A percentile compares a stretch with the other conserved stretches of the same genome.
phyloP scores from a whole-genome alignment of 441 rosid species.

The Syzygium syzygioides region DNA sequence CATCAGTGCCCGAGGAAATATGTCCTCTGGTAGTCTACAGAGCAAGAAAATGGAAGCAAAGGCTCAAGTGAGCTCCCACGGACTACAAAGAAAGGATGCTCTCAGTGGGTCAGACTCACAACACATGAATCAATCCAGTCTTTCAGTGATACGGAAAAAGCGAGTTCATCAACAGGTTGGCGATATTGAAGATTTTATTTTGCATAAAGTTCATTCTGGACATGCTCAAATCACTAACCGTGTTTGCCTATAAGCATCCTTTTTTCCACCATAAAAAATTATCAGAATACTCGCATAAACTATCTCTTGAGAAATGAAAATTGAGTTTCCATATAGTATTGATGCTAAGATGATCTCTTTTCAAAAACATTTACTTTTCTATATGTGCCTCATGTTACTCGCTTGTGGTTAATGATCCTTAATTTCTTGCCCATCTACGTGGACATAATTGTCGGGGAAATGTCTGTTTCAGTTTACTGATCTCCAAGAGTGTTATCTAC shows the following conservation, averaged over 20 bases:
- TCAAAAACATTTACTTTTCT: background rate
- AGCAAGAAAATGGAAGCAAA: conserved; percentile 66
- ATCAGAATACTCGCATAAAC: background rate
- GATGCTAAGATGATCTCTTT: background rate
- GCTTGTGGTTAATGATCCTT: background rate
- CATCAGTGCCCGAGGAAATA: conserved; percentile 50
- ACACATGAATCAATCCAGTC: conserved; percentile 58
- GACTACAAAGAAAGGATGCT: conserved; percentile 66
- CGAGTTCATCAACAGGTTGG: conserved; percentile 91
- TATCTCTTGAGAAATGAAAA: background rate
- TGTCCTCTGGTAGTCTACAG: conserved; percentile 44
- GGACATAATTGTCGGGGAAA: background rate
- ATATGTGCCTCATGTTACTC: background rate
- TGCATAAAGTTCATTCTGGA: background rate
- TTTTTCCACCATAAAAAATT: background rate
- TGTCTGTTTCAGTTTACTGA: conserved; percentile 65
- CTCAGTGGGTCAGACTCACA: conserved; percentile 66
- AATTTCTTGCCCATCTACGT: background rate
- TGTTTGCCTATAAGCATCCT: background rate
- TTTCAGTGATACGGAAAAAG: conserved; percentile 71
- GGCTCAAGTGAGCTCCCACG: conserved; percentile 59
- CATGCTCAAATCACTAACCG: background rate
- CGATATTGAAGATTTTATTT: background rate
- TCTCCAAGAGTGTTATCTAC: conserved; percentile 93
- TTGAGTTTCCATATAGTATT: background rate